These are phyloP conservation scores for Fusarium tricinctum DNA, from an alignment of 2,329 filamentous ascomycete species.

Conservation along the genomic window DNA sequence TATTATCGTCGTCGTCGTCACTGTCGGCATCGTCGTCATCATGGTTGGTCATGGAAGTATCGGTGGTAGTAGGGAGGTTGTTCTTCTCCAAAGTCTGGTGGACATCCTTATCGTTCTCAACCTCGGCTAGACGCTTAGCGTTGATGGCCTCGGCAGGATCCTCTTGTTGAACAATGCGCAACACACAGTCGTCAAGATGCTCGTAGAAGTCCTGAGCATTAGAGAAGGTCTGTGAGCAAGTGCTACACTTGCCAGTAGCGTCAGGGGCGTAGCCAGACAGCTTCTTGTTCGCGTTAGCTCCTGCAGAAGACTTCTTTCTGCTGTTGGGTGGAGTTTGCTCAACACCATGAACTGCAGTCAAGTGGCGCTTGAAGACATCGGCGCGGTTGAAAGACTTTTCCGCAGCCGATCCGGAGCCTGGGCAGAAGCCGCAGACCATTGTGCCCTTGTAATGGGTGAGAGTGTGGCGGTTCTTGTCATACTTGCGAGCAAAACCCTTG, in stretches of 20 bases:
- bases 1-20: slow-evolving; percentile 68
- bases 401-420: slow-evolving; percentile 85
- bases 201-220: slow-evolving; percentile 99
- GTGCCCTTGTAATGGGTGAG: slow-evolving; percentile 97
- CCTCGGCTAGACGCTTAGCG: slow-evolving; percentile 74
- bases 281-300: slow-evolving; percentile 69
- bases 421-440: slow-evolving; percentile 97
- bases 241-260: slow-evolving; percentile 94
- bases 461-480: slow-evolving; percentile 96
- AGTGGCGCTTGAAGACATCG: slow-evolving; percentile 94
- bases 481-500: slow-evolving; percentile 95
- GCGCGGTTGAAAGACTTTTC: slow-evolving; percentile 97
- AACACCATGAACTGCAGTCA: slow-evolving; percentile 91
- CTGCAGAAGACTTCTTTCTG: slow-evolving; percentile 74
- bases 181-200: slow-evolving; percentile 85
- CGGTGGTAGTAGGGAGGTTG: slow-evolving; percentile 65
- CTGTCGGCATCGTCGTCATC: slow-evolving; percentile 69
- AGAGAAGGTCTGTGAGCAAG: slow-evolving; percentile 89
- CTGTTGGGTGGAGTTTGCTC: slow-evolving; percentile 95
- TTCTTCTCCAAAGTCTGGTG: slow-evolving; percentile 75
- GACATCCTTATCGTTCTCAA: slow-evolving; percentile 74
- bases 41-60: slow-evolving; percentile 57
- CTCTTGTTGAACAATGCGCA: slow-evolving; percentile 79
- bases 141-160: slow-evolving; percentile 79
- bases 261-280: slow-evolving; percentile 79